phyloP scores from a whole-genome alignment of 495 filamentous ascomycete genomes.

The Acidomyces sp. region DNA sequence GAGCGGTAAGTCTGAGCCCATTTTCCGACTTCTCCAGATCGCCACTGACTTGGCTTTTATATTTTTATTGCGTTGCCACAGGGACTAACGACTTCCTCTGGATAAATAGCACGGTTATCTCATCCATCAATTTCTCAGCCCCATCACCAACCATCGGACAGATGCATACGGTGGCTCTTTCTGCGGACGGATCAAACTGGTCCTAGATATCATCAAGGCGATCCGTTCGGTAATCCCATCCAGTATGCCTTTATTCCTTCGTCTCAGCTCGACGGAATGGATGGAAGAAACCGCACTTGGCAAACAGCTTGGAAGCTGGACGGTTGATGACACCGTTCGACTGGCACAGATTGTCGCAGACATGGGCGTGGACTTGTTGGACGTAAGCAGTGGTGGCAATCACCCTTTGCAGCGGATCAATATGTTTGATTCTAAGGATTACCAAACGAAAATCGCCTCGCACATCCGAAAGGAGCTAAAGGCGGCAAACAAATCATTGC shows the following conservation, averaged over 20 bases:
- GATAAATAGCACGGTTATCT: constrained; percentile 27
- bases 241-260: constrained; percentile 45
- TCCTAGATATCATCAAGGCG: constrained; percentile 40
- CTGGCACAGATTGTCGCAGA: constrained; percentile 53
- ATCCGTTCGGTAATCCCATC: constrained; percentile 43
- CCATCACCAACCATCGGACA: constrained; percentile 28
- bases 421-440: constrained; percentile 36
- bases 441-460: constrained; percentile 52
- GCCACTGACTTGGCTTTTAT: no score
- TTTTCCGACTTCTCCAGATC: background rate
- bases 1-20: constrained; percentile 17
- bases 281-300: constrained; percentile 26
- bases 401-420: constrained; percentile 46
- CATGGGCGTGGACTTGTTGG: constrained; percentile 59
- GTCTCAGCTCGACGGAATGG: constrained; percentile 30
- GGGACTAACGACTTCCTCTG: no score
- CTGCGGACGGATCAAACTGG: constrained; percentile 34
- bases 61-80: no score
- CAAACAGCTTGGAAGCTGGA: constrained; percentile 45
- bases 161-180: constrained; percentile 41
- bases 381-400: constrained; percentile 60
- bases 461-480: constrained; percentile 44
- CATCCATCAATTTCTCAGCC: constrained; percentile 27
- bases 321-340: constrained; percentile 44
- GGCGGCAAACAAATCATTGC: constrained; percentile 40